phyloP scores from a whole-genome alignment of 73 alveolate genomes.

The Blepharisma japonicum region DNA sequence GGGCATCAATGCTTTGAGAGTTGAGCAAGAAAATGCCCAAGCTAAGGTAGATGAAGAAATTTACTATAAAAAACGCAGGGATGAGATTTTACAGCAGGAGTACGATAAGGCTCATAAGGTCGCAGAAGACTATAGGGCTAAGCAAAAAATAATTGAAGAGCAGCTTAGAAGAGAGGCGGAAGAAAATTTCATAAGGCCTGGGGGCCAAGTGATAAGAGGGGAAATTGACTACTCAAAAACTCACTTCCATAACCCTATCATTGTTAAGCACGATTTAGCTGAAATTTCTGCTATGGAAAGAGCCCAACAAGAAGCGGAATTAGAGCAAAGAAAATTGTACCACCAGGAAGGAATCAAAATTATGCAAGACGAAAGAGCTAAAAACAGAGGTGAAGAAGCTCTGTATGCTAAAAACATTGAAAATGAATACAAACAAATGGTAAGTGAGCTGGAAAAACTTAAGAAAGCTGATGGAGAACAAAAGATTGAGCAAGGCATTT shows the following conservation, averaged over 20 bases:
- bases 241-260: conserved; percentile 59
- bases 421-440: conserved; percentile 30
- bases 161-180: conserved; percentile 5
- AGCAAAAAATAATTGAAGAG: conserved; percentile 27
- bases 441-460: conserved; percentile 38
- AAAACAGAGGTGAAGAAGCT: conserved; percentile 46
- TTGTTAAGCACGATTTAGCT: conserved; percentile 44
- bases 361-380: conserved; percentile 33
- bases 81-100: conserved; percentile 33
- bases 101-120: conserved; percentile 42
- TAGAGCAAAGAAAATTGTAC: conserved; percentile 27
- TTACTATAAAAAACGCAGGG: conserved; percentile 29
- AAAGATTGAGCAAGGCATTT: conserved; percentile 35
- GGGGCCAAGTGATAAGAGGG: neutral
- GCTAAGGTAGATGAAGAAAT: conserved; percentile 41
- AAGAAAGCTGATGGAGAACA: conserved; percentile 30
- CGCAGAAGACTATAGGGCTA: conserved; percentile 38
- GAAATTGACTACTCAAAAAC: conserved; percentile 65
- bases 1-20: conserved; percentile 40
- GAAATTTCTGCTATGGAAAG: conserved; percentile 36
- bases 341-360: conserved; percentile 25
- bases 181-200: conserved; percentile 5
- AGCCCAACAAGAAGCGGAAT: conserved; percentile 37
- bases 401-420: neutral
- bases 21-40: conserved; percentile 25